A percentile compares a stretch with the other conserved stretches of the same genome.
Evolutionary conservation across 768 basidiomycete genomes (phyloP).

Genomic region (Calocera viscosa): DNA sequence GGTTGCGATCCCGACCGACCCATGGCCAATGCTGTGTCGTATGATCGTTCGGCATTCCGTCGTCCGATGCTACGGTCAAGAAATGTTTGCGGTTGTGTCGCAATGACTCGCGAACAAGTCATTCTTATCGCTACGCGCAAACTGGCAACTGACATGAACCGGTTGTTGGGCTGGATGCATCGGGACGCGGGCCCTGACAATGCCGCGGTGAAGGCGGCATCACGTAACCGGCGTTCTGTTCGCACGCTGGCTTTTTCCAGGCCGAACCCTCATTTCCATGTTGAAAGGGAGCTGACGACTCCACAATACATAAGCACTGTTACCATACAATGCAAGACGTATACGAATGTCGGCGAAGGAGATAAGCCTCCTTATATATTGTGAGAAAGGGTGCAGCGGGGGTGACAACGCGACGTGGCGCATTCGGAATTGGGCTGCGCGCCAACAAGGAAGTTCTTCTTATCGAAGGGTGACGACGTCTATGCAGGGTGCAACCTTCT

Average conservation of each 20-base stretch:
- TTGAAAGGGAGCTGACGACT: no score
- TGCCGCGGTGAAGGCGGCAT: background rate
- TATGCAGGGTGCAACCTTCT: background rate
- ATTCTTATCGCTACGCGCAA: no score
- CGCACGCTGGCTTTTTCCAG: background rate
- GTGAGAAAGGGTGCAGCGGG: background rate
- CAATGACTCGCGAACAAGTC: no score
- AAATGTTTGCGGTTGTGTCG: background rate
- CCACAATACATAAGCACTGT: no score
- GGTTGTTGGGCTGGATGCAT: no score
- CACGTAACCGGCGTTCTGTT: background rate
- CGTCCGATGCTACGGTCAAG: background rate
- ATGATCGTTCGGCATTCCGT: background rate
- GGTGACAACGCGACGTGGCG: background rate
- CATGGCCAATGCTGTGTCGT: background rate
- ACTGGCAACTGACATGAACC: no score
- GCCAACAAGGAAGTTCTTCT: background rate
- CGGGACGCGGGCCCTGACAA: background rate
- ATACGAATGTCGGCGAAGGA: no score
- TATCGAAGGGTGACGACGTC: background rate
- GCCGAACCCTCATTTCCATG: background rate
- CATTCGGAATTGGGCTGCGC: background rate
- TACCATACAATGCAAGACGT: no score
- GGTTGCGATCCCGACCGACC: background rate
- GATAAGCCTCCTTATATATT: no score